phyloP scores from a whole-genome alignment of 1,139 yeast genomes.

The Taiozyma sp. region DNA sequence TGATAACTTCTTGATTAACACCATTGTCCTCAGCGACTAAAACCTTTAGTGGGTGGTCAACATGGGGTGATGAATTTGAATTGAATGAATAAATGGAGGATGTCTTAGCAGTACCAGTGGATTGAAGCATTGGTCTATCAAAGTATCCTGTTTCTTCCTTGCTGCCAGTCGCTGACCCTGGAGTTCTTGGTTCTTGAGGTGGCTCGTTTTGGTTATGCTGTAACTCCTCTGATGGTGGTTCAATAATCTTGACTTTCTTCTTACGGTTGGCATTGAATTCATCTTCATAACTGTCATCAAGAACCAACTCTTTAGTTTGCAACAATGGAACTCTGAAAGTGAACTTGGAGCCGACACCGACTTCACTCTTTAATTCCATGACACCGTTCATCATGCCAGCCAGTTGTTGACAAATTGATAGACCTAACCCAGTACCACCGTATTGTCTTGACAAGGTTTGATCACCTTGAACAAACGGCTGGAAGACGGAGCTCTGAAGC shows the following conservation, averaged over 20 bases:
- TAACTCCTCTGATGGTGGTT: conserved; percentile 4
- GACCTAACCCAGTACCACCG: conserved; percentile 95
- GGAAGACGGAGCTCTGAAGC: conserved; percentile 80
- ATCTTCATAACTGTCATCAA: conserved; percentile 37
- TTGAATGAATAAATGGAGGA: conserved; percentile 14
- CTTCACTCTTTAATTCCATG: conserved; percentile 59
- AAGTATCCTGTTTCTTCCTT: conserved; percentile 15
- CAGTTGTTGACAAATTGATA: conserved; percentile 87
- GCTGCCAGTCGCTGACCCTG: background rate
- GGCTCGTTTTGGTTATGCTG: background rate
- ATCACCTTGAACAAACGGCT: conserved; percentile 96
- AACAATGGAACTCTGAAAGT: conserved; percentile 74
- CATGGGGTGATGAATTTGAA: conserved; percentile 1
- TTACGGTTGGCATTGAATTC: conserved; percentile 39
- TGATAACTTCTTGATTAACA: conserved; percentile 89
- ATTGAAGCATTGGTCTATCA: conserved; percentile 31
- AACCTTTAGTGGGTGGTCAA: conserved; percentile 37
- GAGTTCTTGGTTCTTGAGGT: background rate
- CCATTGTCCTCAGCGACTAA: conserved; percentile 93
- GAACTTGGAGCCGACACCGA: conserved; percentile 79
- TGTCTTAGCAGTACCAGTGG: conserved; percentile 36
- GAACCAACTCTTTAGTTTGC: conserved; percentile 57
- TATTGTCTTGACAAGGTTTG: conserved; percentile 87
- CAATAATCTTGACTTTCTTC: conserved; percentile 35
- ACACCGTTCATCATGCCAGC: conserved; percentile 89